Evolutionary conservation across 768 basidiomycete species (phyloP).

Genomic region (Lyophyllum shimeji): DNA sequence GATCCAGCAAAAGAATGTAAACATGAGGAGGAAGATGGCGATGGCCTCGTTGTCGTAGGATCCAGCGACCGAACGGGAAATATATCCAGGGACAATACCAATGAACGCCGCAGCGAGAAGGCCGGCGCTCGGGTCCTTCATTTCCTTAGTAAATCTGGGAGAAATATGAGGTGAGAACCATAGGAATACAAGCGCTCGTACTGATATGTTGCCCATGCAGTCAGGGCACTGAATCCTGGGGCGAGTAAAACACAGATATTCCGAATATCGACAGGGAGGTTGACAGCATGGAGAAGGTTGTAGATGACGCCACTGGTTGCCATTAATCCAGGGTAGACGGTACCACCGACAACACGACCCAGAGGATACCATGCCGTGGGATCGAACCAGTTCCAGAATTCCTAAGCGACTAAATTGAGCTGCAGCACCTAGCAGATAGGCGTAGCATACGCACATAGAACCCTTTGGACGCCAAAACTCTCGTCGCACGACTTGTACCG

Average conservation of each 20-base stretch:
- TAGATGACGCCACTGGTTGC: slow-evolving; percentile 97
- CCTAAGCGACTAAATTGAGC: slow-evolving; percentile 43
- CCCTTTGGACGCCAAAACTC: slow-evolving; percentile 85
- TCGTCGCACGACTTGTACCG: slow-evolving; percentile 79
- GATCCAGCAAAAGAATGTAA: slow-evolving; percentile 97
- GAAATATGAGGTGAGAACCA: neutral
- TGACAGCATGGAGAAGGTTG: slow-evolving; percentile 81
- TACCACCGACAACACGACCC: slow-evolving; percentile 97
- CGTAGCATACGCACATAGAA: slow-evolving; percentile 74
- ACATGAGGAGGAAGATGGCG: slow-evolving; percentile 99
- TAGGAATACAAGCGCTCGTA: slow-evolving; percentile 32
- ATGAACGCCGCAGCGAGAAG: slow-evolving; percentile 98
- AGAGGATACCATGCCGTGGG: slow-evolving; percentile 99
- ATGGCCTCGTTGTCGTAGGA: slow-evolving; percentile 99
- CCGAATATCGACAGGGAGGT: slow-evolving; percentile 95
- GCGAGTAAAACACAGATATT: slow-evolving; percentile 97
- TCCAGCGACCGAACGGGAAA: slow-evolving; percentile 97
- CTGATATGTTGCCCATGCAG: slow-evolving; percentile 97
- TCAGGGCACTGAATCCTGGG: slow-evolving; percentile 94
- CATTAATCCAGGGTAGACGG: slow-evolving; percentile 98
- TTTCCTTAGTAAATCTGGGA: slow-evolving; percentile 89
- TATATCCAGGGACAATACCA: slow-evolving; percentile 97
- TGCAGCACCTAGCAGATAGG: neutral
- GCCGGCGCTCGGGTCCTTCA: slow-evolving; percentile 94
- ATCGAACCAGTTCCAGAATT: slow-evolving; percentile 99